Percentiles rank a stretch among this genome's conserved stretches.
Conservation (phyloP, 2,329 filamentous ascomycete genomes). For the Chalara sp. region DNA sequence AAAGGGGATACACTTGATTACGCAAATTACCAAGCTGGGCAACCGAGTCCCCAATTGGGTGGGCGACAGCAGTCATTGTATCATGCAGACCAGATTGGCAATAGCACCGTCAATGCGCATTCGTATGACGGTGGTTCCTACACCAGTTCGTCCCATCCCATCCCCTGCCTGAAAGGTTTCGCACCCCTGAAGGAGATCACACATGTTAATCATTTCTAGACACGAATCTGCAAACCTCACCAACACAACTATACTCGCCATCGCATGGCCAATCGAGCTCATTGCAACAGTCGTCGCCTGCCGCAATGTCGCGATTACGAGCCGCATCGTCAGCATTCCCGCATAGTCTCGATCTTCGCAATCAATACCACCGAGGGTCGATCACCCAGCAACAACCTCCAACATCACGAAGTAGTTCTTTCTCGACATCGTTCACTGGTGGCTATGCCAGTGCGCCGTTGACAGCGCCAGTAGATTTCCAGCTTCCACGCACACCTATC, state of each 20-base stretch:
- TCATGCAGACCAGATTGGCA: slow-evolving; percentile 40
- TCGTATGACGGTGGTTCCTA: slow-evolving; percentile 47
- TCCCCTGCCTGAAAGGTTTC: slow-evolving; percentile 7
- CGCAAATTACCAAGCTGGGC: slow-evolving; percentile 38
- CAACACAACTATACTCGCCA: slow-evolving; percentile 44
- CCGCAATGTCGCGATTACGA: slow-evolving; percentile 38
- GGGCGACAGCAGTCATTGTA: slow-evolving; percentile 45
- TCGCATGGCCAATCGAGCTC: slow-evolving; percentile 29
- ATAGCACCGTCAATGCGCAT: slow-evolving; percentile 34
- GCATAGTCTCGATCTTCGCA: slow-evolving; percentile 38
- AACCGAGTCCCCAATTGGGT: slow-evolving; percentile 39
- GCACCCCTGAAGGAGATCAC: slow-evolving; percentile 16
- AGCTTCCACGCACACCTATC: slow-evolving; percentile 37
- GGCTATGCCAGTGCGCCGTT: slow-evolving; percentile 48
- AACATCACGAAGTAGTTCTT: slow-evolving; percentile 27
- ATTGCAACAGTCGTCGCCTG: slow-evolving; percentile 37
- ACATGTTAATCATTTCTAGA: slow-evolving; percentile 28
- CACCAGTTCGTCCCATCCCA: slow-evolving; percentile 34
- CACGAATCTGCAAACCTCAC: slow-evolving; percentile 38
- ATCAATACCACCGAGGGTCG: slow-evolving; percentile 36
- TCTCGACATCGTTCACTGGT: slow-evolving; percentile 36
- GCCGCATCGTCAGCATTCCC: slow-evolving; percentile 43
- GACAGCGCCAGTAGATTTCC: slow-evolving; percentile 46
- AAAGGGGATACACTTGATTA: slow-evolving; percentile 55
- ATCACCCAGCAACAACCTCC: slow-evolving; percentile 19